Percentiles rank a stretch among this genome's conserved stretches.
Evolutionary conservation across 1,284 basidiomycete species (phyloP).

Genomic region (Sutorius eximius): DNA sequence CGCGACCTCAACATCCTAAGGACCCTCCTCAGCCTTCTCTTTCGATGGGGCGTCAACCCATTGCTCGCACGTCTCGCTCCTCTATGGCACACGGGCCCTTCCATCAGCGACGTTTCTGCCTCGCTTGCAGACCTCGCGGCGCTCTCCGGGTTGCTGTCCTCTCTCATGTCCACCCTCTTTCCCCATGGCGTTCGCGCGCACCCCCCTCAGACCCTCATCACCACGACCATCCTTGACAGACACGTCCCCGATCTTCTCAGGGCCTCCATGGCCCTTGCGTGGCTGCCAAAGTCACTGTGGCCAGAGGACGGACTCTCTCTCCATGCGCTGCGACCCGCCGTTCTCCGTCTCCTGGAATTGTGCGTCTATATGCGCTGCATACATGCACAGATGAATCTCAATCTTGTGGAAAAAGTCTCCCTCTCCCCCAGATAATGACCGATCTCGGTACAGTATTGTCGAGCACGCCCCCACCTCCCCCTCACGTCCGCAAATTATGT

Average conservation of each 20-base stretch:
- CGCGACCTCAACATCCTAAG: slow-evolving; percentile 63
- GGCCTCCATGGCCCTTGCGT: slow-evolving; percentile 62
- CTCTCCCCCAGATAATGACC: slow-evolving; percentile 62
- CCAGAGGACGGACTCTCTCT: slow-evolving; percentile 41
- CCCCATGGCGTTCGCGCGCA: slow-evolving; percentile 46
- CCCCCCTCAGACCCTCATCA: slow-evolving; percentile 57
- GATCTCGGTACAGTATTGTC: slow-evolving; percentile 60
- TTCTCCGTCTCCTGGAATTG: slow-evolving; percentile 58
- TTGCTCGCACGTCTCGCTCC: slow-evolving; percentile 45
- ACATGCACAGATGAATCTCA: slow-evolving; percentile 12
- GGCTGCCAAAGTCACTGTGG: slow-evolving; percentile 59
- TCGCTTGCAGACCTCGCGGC: slow-evolving; percentile 43
- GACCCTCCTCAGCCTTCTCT: slow-evolving; percentile 62
- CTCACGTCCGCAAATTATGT: slow-evolving; percentile 58
- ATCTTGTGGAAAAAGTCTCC: slow-evolving; percentile 44
- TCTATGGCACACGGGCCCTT: slow-evolving; percentile 42
- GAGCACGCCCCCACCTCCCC: slow-evolving; percentile 39
- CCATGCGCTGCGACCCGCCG: slow-evolving; percentile 44
- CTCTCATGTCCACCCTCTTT: slow-evolving; percentile 51
- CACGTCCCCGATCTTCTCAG: slow-evolving; percentile 59
- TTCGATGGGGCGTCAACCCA: slow-evolving; percentile 68
- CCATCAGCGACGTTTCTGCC: slow-evolving; percentile 5
- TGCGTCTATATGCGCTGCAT: slow-evolving; percentile 39
- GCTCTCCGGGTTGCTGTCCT: slow-evolving; percentile 43
- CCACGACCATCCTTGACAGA: slow-evolving; percentile 56